phyloP scores from a whole-genome alignment of 495 filamentous ascomycete genomes.

The Xanthoparmelia taractica region DNA sequence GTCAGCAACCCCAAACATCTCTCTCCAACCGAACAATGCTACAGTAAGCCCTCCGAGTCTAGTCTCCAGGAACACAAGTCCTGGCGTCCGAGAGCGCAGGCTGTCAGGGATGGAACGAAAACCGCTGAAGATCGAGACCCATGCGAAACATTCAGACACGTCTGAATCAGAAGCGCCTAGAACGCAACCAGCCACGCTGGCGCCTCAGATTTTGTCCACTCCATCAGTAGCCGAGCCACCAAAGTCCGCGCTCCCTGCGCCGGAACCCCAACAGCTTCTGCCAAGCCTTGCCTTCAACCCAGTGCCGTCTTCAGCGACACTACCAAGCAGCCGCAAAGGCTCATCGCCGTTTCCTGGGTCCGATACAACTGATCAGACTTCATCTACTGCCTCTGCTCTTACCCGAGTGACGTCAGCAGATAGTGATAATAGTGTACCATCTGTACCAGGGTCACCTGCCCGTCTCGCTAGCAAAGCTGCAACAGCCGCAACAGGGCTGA shows the following conservation, averaged over 20 bases:
- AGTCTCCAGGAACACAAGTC: slow-evolving; percentile 35
- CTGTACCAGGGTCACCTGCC: slow-evolving; percentile 40
- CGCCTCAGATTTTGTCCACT: slow-evolving; percentile 24
- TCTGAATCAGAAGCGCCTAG: slow-evolving; percentile 36
- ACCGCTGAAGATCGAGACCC: slow-evolving; percentile 87
- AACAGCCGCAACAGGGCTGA: slow-evolving; percentile 49
- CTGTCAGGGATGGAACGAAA: slow-evolving; percentile 71
- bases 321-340: slow-evolving; percentile 24
- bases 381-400: slow-evolving; percentile 26
- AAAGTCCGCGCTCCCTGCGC: slow-evolving; percentile 25
- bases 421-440: slow-evolving; percentile 31
- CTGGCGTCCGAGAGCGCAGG: slow-evolving; percentile 67
- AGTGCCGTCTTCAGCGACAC: slow-evolving; percentile 11
- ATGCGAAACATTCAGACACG: slow-evolving; percentile 35
- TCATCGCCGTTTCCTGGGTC: slow-evolving; percentile 24
- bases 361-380: slow-evolving; percentile 20
- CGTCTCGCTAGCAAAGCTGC: slow-evolving; percentile 45
- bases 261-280: slow-evolving; percentile 18
- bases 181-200: slow-evolving; percentile 36
- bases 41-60: slow-evolving; percentile 34
- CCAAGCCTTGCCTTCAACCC: slow-evolving; percentile 14
- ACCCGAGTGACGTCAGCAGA: slow-evolving; percentile 39
- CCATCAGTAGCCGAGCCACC: slow-evolving; percentile 21
- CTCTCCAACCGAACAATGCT: slow-evolving; percentile 18
- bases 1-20: slow-evolving; percentile 27